phyloP scores from a whole-genome alignment of 1,284 basidiomycete species.

The Mrakiaceae sp. region DNA sequence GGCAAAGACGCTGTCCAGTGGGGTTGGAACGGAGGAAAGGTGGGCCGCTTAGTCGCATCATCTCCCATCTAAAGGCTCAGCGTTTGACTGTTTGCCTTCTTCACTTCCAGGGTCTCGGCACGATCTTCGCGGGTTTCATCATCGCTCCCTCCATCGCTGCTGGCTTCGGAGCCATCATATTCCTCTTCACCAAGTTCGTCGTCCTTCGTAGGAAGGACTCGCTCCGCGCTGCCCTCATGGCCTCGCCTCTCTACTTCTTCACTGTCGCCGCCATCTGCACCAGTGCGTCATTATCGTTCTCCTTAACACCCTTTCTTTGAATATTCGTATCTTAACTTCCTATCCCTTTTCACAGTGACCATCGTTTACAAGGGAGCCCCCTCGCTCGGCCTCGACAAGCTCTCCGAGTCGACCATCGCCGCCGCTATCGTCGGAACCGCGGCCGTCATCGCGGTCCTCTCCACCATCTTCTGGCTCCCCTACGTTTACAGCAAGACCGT shows the following conservation, averaged over 20 bases:
- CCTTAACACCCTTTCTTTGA: background rate
- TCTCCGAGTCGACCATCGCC: conserved; percentile 30
- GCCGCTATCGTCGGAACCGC: conserved; percentile 38
- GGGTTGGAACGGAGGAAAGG: conserved; percentile 42
- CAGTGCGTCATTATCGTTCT: background rate
- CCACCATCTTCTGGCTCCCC: conserved; percentile 40
- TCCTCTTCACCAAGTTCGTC: conserved; percentile 33
- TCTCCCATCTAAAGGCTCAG: background rate
- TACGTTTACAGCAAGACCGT: conserved; percentile 40
- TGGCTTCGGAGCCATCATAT: conserved; percentile 37
- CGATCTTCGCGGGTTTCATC: conserved; percentile 23
- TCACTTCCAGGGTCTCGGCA: conserved; percentile 20
- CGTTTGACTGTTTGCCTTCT: background rate
- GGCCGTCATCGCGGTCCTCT: conserved; percentile 32
- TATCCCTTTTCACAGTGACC: conserved; percentile 30
- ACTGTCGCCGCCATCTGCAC: conserved; percentile 5
- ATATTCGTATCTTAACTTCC: background rate
- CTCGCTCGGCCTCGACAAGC: conserved; percentile 34
- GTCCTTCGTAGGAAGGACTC: conserved; percentile 35
- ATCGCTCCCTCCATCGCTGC: conserved; percentile 36
- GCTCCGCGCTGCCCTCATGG: conserved; percentile 29
- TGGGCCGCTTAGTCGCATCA: conserved; percentile 3
- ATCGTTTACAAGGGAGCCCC: conserved; percentile 35
- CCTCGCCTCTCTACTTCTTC: conserved; percentile 39
- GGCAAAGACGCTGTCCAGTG: conserved; percentile 36